These are phyloP conservation scores for Bipolaris gigantea DNA, from an alignment of 2,329 filamentous ascomycete species.

Conservation along the genomic window DNA sequence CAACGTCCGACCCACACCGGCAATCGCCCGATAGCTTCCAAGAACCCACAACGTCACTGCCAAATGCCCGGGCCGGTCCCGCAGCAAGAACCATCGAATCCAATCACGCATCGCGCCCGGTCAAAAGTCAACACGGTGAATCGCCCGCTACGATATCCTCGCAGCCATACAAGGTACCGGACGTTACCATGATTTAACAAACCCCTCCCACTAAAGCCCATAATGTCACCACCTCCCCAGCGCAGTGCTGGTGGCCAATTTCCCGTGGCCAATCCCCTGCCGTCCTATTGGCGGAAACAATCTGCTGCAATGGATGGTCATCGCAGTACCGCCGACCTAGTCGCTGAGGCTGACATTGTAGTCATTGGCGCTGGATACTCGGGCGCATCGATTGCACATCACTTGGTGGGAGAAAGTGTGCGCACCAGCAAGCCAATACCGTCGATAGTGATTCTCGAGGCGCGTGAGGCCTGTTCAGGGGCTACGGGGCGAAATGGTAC, in stretches of 20 bases:
- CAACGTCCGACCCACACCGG: too few relatives aligned
- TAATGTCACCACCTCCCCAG: background rate
- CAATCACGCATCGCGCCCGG: background rate
- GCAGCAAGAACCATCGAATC: too few relatives aligned
- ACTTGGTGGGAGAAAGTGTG: conserved; percentile 11
- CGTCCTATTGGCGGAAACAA: conserved; percentile 14
- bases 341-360: conserved; percentile 9
- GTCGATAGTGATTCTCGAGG: conserved; percentile 49
- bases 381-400: conserved; percentile 16
- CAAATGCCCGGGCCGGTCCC: conserved; percentile 2
- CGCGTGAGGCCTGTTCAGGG: conserved; percentile 54
- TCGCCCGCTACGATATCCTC: background rate
- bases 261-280: conserved; percentile 9
- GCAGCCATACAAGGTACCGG: background rate
- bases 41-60: background rate
- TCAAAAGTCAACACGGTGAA: background rate
- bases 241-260: background rate
- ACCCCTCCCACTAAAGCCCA: background rate
- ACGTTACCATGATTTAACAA: background rate
- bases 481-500: conserved; percentile 60
- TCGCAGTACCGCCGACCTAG: conserved; percentile 14
- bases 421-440: background rate
- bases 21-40: too few relatives aligned
- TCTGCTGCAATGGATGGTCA: conserved; percentile 11
- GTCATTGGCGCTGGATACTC: conserved; percentile 18